Percentiles rank a stretch among this genome's conserved stretches.
Conservation (phyloP, 2,329 filamentous ascomycete species). For the Emmonsia crescens region DNA sequence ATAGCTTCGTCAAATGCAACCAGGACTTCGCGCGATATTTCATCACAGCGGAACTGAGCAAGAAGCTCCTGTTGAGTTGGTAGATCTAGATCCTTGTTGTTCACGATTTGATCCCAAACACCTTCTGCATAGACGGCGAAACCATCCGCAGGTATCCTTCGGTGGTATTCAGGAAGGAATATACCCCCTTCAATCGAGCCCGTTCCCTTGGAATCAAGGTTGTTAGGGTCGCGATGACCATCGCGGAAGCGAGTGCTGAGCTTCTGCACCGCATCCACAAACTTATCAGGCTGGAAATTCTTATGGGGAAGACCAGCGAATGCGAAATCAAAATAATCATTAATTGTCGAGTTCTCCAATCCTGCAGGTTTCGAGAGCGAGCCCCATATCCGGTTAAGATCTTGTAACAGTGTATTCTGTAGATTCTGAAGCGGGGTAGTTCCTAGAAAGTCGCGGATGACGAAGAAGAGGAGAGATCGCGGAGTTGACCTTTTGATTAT, state of each 20-base stretch:
- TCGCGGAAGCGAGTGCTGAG: conserved; percentile 73
- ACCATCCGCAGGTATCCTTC: conserved; percentile 92
- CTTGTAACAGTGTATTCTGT: conserved; percentile 79
- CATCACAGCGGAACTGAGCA: conserved; percentile 94
- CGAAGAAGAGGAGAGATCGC: conserved; percentile 90
- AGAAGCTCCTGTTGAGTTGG: conserved; percentile 95
- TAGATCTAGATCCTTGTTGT: conserved; percentile 95
- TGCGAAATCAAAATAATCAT: conserved; percentile 97
- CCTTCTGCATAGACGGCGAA: conserved; percentile 88
- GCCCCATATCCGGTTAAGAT: conserved; percentile 84
- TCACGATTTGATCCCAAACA: conserved; percentile 96
- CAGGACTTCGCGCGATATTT: conserved; percentile 84
- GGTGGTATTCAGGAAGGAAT: conserved; percentile 88
- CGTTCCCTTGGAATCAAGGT: conserved; percentile 50
- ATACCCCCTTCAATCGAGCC: conserved; percentile 68
- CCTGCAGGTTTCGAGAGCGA: conserved; percentile 84
- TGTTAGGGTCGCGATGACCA: conserved; percentile 61
- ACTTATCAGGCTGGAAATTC: conserved; percentile 87
- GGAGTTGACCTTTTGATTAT: conserved; percentile 56
- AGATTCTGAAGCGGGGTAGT: conserved; percentile 84
- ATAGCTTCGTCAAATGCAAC: conserved; percentile 74
- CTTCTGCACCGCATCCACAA: conserved; percentile 66
- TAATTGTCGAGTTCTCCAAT: conserved; percentile 77
- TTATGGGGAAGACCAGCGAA: conserved; percentile 95
- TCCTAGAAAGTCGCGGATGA: conserved; percentile 93